phyloP scores from a whole-genome alignment of 805 yeast species.

The Metschnikowia shivogae region DNA sequence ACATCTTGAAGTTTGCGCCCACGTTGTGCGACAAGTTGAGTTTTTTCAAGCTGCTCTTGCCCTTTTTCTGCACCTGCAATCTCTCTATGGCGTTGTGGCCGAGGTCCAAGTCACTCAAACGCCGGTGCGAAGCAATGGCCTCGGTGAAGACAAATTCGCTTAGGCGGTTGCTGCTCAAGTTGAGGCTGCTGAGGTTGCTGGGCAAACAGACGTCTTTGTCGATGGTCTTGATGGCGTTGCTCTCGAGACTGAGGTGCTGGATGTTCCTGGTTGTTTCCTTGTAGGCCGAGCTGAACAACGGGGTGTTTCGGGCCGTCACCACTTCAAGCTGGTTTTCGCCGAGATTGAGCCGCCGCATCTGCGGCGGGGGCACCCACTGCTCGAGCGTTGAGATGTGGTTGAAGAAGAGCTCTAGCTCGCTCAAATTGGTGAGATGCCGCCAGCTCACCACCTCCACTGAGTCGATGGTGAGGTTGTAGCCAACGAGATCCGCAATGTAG shows the following conservation, averaged over 20 bases:
- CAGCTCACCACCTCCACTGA: conserved; percentile 17
- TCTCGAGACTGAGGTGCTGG: conserved; percentile 13
- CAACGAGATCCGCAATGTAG: conserved; percentile 18
- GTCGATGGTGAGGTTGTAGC: conserved; percentile 16
- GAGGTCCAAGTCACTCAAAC: conserved; percentile 15
- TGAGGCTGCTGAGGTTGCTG: conserved; percentile 7
- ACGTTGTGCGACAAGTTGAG: conserved; percentile 21
- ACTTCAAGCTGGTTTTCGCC: conserved; percentile 14
- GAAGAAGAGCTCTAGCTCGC: conserved; percentile 20
- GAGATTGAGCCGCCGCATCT: conserved; percentile 10
- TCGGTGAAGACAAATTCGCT: conserved; percentile 12
- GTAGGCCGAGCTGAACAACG: conserved; percentile 6
- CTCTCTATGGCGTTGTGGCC: conserved; percentile 7
- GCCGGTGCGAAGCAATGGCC: conserved; percentile 9
- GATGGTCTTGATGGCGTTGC: conserved; percentile 14
- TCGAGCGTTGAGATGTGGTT: conserved; percentile 20
- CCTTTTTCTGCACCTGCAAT: conserved; percentile 6
- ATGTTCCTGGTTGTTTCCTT: conserved; percentile 3
- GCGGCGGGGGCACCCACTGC: conserved; percentile 19
- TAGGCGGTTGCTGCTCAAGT: conserved; percentile 20
- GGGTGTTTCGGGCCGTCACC: conserved; percentile 12
- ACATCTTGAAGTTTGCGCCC: conserved; percentile 10
- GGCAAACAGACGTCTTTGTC: conserved; percentile 15
- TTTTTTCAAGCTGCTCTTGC: conserved; percentile 10
- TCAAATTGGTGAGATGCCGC: conserved; percentile 22